Evolutionary conservation across 768 basidiomycete genomes (phyloP), one percentile per base, ranked within the genome.

Genomic region (Boletus coccyginus): DNA sequence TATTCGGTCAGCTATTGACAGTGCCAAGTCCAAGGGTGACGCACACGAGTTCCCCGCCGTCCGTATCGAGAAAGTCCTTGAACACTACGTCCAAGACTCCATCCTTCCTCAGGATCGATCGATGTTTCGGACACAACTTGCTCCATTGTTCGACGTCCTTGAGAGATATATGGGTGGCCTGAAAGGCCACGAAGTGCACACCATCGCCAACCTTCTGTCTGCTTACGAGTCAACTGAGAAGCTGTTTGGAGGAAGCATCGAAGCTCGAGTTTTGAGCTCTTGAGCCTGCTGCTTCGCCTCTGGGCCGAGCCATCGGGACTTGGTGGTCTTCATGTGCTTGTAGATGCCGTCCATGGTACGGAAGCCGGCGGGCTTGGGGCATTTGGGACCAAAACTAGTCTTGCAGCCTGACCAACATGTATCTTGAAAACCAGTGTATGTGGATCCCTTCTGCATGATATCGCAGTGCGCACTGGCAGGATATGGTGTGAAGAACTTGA

Each of bases 231-330:
- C 83, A 49, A 94, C 94, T 0, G 96, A 98, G 75, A 90, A 87
- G 69, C 74, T 98, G 14, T 99, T 99, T 66, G 91, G 92, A 42
- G 94, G 94, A 41, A 90, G 90, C 67, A 94, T 97, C 60, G 95
- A 98, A 73, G 88, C 92, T 47, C 86, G 94, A 40, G 88, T 98
- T 5, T 27, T 5, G 5, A 5, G 27, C 27, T 27, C 27, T 27
- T 27, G 27, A 27, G 27, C 27, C 27, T 27, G 27, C 27, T 27
- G 27, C 27, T 27, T 27, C 27, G 27, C 27, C 27, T 27, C 27
- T 27, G 27, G 27, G 27, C 27, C 5, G 27, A 27, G 27, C 27
- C 27, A 27, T 27, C 5, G 27, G 27, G 27, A 27, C 27, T 27
- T 27, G 27, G 5, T 5, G 27, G 27, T 27, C 27, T 27, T 27